Evolutionary conservation across 2,329 filamentous ascomycete species (phyloP), one percentile per base, ranked within the genome.

Genomic region (Aspergillus sp.): DNA sequence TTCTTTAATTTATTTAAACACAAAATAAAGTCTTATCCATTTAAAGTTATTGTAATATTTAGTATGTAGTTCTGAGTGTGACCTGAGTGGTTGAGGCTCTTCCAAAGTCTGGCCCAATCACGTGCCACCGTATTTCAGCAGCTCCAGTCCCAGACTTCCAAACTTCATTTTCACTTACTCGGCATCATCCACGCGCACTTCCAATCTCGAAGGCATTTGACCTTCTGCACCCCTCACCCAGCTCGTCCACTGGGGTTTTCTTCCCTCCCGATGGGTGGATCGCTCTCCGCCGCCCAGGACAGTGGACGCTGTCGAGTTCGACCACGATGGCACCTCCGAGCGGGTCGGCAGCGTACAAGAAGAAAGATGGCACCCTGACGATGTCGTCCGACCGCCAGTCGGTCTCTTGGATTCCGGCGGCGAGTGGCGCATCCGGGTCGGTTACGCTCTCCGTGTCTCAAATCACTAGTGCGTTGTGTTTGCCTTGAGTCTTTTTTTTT

Each of bases 281-380:
- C 61, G 62, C 56, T 68, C 66, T 59, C 64, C 66, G 63, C 64
- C 58, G 65, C 66, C 61, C 68, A 69, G 66, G 67, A 73, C 68
- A 73, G 72, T 74, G 73, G 68, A 71, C 68, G 68, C 69, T 72
- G 70, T 69, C 66, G 62, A 69, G 64, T 68, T 64, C 63, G 66
- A 67, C 60, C 66, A 73, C 65, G 64, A 75, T 75, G 73, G 69
- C 73, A 63, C 66, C 82, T 61, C 86, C 85, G 52, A 83, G 80
- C 66, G 90, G 88, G 59, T 85, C 83, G 62, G 87, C 89, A 52
- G 81, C 87, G 58, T 98, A 95, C 83, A 98, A 97, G 79, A 99
- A 98, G 81, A 95, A 96, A 76, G 90, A 98, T 80, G 95, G 95
- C 72, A 85, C 85, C 60, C 79, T 99, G 68, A 85, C 86, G 24